Percentiles rank a stretch among this genome's conserved stretches.
Evolutionary conservation across 176 grass and related monocot species (phyloP).

Genomic region (Musa troglodytarum): DNA sequence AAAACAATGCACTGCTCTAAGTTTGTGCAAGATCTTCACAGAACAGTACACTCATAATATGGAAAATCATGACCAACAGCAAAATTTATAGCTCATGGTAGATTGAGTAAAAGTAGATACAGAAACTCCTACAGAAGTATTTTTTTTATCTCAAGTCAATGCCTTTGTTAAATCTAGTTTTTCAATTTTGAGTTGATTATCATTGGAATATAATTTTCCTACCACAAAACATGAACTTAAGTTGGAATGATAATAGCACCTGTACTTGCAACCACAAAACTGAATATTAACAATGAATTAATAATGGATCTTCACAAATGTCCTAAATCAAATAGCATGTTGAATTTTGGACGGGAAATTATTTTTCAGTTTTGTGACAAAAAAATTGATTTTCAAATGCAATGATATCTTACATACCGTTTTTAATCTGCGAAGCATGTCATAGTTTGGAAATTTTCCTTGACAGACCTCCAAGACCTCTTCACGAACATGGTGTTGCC

Average conservation of each 20-base stretch:
- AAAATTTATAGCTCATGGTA: too few species aligned
- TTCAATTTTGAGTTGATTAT: background rate
- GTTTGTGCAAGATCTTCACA: background rate
- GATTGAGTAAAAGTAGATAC: too few species aligned
- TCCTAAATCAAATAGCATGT: background rate
- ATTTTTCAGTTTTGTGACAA: background rate
- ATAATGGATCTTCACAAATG: background rate
- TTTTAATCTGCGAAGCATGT: conserved; percentile 53
- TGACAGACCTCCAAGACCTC: conserved; percentile 37
- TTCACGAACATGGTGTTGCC: conserved; percentile 38
- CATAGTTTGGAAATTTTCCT: conserved; percentile 19
- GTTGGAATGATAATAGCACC: background rate
- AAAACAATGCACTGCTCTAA: background rate
- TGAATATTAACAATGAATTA: background rate
- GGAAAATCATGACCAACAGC: background rate
- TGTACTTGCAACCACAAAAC: background rate
- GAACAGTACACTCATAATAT: background rate
- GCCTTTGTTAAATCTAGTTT: background rate
- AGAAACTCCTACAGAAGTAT: background rate
- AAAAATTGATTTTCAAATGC: background rate
- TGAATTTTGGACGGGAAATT: background rate
- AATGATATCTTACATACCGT: conserved; percentile 28
- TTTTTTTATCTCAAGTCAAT: background rate
- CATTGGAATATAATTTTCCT: background rate
- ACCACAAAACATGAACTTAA: too few species aligned